Evolutionary conservation across 2,329 filamentous ascomycete species (phyloP), one percentile per base, ranked within the genome.

Genomic region (Coniella vitis): DNA sequence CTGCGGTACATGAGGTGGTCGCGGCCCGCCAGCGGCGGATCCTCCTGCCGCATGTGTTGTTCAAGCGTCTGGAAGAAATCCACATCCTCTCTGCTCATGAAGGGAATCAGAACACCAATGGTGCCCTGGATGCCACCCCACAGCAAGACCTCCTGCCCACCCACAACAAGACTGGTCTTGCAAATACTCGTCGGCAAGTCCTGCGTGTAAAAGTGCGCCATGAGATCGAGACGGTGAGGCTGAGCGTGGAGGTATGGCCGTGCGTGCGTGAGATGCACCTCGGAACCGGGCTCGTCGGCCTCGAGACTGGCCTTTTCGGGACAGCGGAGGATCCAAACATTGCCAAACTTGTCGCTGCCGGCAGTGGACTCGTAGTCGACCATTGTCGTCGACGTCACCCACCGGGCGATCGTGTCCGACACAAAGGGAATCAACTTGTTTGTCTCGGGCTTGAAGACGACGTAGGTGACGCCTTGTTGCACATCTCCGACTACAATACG

Each of bases 41-140:
- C 90, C 62, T 95, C 89, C 12, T 79, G 81, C 41, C 91, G 80
- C 64, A 99, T 76, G 61, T 95, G 87, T 62, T 86, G 83, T 69
- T 98, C 93, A 20, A 98, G 75, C 53, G 81, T 89, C 65, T 96
- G 90, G 79, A 98, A 98, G 70, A 98, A 97, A 65, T 97, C 93
- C 43, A 94, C 87, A 60, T 97, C 91, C 62, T 97, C 90, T 34
- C 94, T 86, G 54, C 84, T 86, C 40, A 90, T 74, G 63, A 99
- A 97, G 0, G 94, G 93, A 40, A 98, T 86, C 41, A 98, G 76
- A 46, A 95, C 88, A 42, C 91, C 93, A 35, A 99, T 81, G 0
- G 93, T 97, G 42, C 93, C 94, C 68, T 96, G 91, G 16, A 98
- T 74, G 17, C 94, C 94, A 56, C 86, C 87, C 93, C 93, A 98